Percentiles rank a stretch among this genome's conserved stretches.
phyloP scores from a whole-genome alignment of 305 asterid species.

The Fraxinus nigra region DNA sequence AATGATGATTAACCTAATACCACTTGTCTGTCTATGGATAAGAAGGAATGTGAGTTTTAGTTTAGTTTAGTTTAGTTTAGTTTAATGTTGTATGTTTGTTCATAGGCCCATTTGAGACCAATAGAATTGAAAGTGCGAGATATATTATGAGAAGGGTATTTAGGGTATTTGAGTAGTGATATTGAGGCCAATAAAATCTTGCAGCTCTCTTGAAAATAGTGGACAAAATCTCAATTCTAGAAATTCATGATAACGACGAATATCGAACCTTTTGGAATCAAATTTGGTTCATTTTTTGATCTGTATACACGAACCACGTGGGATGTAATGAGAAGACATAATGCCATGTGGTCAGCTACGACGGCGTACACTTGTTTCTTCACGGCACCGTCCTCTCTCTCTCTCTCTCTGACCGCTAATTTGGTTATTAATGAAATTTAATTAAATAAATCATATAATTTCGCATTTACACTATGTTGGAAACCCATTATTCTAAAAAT shows the following conservation, averaged over 20 bases:
- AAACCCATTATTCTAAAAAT: too few relatives aligned
- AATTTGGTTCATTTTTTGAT: not conserved
- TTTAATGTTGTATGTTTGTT: not conserved
- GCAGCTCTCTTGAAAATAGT: not conserved
- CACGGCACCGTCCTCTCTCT: not conserved
- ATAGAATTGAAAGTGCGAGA: not conserved
- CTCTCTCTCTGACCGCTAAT: not conserved
- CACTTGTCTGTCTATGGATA: slow-evolving; percentile 21
- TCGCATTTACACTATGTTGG: too few relatives aligned
- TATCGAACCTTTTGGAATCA: not conserved
- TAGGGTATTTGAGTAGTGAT: not conserved
- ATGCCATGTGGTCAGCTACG: slow-evolving; percentile 31
- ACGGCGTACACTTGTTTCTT: slow-evolving; percentile 29
- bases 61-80: not conserved
- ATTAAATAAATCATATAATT: too few relatives aligned
- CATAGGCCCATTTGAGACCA: not conserved
- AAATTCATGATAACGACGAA: not conserved
- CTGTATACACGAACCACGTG: slow-evolving; percentile 20
- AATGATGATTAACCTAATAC: not conserved
- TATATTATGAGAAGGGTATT: not conserved
- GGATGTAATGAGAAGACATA: not conserved
- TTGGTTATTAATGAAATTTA: not conserved
- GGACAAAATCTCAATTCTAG: not conserved
- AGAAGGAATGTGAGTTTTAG: slow-evolving; percentile 18
- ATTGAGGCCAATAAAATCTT: not conserved